These are phyloP conservation scores for Psilocybe cyanescens DNA, from an alignment of 768 basidiomycete species.

Conservation along the genomic window DNA sequence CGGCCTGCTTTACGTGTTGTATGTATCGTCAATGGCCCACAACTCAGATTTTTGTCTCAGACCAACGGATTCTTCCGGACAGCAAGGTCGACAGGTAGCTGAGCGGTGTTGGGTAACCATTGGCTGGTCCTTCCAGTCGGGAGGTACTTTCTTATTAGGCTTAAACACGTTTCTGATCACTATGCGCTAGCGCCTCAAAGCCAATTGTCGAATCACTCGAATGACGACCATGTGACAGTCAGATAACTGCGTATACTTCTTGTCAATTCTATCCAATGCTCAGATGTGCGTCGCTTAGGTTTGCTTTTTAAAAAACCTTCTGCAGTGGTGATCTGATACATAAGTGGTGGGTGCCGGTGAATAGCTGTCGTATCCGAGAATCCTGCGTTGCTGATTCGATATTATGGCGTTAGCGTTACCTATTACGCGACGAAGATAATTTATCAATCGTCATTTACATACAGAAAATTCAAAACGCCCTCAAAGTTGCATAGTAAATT, in stretches of 20 bases:
- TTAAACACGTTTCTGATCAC: not conserved
- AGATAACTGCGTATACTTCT: no score
- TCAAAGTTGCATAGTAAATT: no score
- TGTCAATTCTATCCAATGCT: not conserved
- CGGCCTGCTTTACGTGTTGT: not conserved
- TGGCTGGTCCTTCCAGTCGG: not conserved
- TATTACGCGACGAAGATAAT: not conserved
- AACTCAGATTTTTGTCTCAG: not conserved
- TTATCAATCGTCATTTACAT: not conserved
- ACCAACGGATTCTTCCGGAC: not conserved
- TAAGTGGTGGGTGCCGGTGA: not conserved
- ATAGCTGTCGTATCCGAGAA: not conserved
- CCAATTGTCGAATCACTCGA: not conserved
- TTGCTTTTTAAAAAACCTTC: not conserved
- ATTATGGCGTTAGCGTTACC: not conserved
- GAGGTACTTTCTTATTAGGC: not conserved
- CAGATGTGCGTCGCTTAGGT: not conserved
- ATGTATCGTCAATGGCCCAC: not conserved
- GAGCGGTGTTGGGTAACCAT: not conserved
- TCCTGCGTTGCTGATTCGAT: not conserved
- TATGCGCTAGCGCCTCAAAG: not conserved
- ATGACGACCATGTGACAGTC: not conserved
- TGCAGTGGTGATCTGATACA: not conserved
- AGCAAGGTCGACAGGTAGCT: not conserved
- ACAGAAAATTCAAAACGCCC: no score